A percentile compares a stretch with the other conserved stretches of the same genome.
Evolutionary conservation across 164 flowering plant species (phyloP).

Genomic region (Stephania yunnanensis): DNA sequence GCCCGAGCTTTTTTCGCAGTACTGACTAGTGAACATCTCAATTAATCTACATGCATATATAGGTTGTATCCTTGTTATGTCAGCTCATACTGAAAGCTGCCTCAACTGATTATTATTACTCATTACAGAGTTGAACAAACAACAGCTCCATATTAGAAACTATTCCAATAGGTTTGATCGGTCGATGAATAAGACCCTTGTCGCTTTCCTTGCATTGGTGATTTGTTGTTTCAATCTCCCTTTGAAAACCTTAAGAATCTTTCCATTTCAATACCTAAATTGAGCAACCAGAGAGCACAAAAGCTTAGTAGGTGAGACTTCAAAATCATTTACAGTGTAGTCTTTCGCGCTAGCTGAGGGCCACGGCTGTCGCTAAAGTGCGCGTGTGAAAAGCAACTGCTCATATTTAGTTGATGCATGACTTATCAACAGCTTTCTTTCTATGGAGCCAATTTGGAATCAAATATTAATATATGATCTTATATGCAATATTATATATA

Average conservation of each 20-base stretch:
- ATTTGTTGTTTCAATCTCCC: not conserved
- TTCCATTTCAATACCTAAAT: not conserved
- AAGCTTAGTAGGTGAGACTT: slow-evolving; percentile 10
- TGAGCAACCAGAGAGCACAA: slow-evolving; percentile 1
- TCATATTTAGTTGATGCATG: slow-evolving; percentile 24
- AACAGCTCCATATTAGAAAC: not conserved
- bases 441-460: slow-evolving; percentile 9
- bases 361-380: not conserved
- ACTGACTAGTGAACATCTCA: not conserved
- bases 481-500: not conserved
- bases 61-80: not conserved
- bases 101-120: not conserved
- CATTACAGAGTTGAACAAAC: not conserved
- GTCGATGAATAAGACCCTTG: too few species aligned
- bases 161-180: too few species aligned
- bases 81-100: not conserved
- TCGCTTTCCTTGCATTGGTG: not conserved
- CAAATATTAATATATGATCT: not conserved
- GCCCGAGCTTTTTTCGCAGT: not conserved
- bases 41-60: not conserved
- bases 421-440: slow-evolving; percentile 24
- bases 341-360: not conserved
- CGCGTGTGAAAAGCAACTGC: slow-evolving; percentile 24
- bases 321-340: not conserved
- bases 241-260: not conserved